A percentile compares a stretch with the other conserved stretches of the same genome.
Evolutionary conservation across 2,329 filamentous ascomycete species (phyloP).

Genomic region (Diplodia corticola): DNA sequence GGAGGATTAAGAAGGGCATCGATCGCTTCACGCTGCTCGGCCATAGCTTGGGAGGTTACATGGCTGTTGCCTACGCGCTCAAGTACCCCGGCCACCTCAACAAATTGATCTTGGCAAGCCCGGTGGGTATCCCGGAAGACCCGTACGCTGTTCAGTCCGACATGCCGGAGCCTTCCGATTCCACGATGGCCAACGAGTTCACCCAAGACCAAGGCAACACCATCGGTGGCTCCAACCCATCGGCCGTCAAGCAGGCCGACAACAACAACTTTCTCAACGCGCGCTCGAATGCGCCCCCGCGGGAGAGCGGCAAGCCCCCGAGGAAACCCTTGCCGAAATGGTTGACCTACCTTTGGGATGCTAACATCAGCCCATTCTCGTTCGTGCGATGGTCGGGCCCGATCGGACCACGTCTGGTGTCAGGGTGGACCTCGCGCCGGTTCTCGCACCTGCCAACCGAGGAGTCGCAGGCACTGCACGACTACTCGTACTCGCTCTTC

Average conservation of each 20-base stretch:
- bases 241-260: slow-evolving; percentile 39
- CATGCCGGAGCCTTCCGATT: slow-evolving; percentile 73
- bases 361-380: slow-evolving; percentile 93
- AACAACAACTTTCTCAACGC: slow-evolving; percentile 57
- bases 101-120: slow-evolving; percentile 92
- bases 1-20: slow-evolving; percentile 83
- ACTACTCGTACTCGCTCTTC: slow-evolving; percentile 94
- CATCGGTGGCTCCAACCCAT: slow-evolving; percentile 60
- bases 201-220: slow-evolving; percentile 67
- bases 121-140: slow-evolving; percentile 92
- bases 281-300: slow-evolving; percentile 44
- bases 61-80: slow-evolving; percentile 90
- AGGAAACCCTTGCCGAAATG: slow-evolving; percentile 65
- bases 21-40: slow-evolving; percentile 92
- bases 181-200: slow-evolving; percentile 75
- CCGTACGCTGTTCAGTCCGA: slow-evolving; percentile 81
- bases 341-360: slow-evolving; percentile 93
- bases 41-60: slow-evolving; percentile 91
- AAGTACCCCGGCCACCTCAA: slow-evolving; percentile 95
- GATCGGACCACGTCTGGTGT: slow-evolving; percentile 86
- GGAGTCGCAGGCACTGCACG: slow-evolving; percentile 82
- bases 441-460: slow-evolving; percentile 83
- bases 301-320: slow-evolving; percentile 26
- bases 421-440: slow-evolving; percentile 88
- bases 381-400: slow-evolving; percentile 86